Base-by-base conservation (phyloP, 352 stramenopile species). In the Phytophthora litchii region DNA sequence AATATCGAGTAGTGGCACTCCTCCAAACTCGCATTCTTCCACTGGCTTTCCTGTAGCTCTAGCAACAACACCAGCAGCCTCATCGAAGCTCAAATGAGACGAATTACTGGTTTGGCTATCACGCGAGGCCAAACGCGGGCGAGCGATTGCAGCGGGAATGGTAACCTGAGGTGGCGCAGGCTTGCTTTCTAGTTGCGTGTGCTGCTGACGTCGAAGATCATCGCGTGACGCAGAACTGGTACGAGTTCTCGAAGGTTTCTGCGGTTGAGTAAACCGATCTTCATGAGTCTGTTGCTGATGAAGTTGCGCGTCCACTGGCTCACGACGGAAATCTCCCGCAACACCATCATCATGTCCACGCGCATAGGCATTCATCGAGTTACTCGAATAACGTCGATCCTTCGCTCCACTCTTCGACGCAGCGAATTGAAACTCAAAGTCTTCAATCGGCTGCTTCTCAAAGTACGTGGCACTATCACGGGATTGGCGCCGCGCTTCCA, bases 1-100 rank as follows among this genome's bases (percentile, higher is more conserved):
- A 42, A 93, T 93, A 27, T 78, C 42, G 4, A 78, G 54, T 10
- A 93, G 54, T 2, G 74, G 76, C 7, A 78, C 54, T 6, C 83
- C 83, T 25, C 71, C 83, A 62, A 93, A 93, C 58, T 87, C 59
- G 36, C 78, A 91, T 45, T 79, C 53, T 2, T 83, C 75, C 3
- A 85, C 64, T 1, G 83, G 54, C 32, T 84, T 90, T 17, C 77
- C 79, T 19, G 62, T 76, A 32, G 81, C 75, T 38, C 76, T 72
- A n/a, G 76, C 81, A 16, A 91, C 81, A 45, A 90, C 74, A 29
- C 49, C 59, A 25, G 68, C 43, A 1, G 72, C 77, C 23, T 82
- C 74, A 8, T 82, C 66, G 29, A 83, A 79, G 41, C 70, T 81
- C 48, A 85, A 48, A n/a, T 81, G 53, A 4, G 52, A 70, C 14